These are phyloP conservation scores for Hanseniaspora valbyensis DNA, from an alignment of 805 yeast species.

Conservation along the genomic window DNA sequence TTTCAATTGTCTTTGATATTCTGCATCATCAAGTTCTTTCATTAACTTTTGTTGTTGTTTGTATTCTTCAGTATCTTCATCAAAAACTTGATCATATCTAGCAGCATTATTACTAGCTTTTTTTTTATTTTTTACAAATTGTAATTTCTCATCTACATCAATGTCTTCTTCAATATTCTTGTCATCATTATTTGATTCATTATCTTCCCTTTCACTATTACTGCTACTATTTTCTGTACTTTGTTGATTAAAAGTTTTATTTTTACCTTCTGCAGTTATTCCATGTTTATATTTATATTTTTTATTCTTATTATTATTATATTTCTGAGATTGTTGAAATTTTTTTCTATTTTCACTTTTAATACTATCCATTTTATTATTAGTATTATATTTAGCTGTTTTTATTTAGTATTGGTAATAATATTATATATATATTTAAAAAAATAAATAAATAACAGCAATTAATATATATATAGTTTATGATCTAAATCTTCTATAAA, in stretches of 20 bases:
- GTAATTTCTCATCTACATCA: neutral
- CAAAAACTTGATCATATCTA: conserved; percentile 9
- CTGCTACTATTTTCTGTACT: no score
- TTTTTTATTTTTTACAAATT: neutral
- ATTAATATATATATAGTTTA: no score
- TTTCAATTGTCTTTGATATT: neutral
- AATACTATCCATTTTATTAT: conserved; percentile 6
- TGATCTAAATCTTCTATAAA: no score
- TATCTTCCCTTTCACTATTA: neutral
- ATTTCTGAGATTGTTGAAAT: conserved; percentile 7
- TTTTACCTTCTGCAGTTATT: neutral
- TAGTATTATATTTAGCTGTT: no score
- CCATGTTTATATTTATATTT: conserved; percentile 7
- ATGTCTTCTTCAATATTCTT: neutral
- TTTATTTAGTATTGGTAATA: no score
- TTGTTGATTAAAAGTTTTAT: no score
- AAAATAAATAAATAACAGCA: no score
- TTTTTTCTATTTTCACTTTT: conserved; percentile 11
- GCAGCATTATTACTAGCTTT: neutral
- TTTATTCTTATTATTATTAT: conserved; percentile 4
- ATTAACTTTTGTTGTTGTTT: conserved; percentile 8
- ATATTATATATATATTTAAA: no score
- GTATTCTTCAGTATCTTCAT: conserved; percentile 15
- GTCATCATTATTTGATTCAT: neutral
- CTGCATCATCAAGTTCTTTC: neutral